Percentiles rank a stretch among this genome's conserved stretches.
phyloP scores from a whole-genome alignment of 1,284 basidiomycete genomes.

The Thelephora terrestris region DNA sequence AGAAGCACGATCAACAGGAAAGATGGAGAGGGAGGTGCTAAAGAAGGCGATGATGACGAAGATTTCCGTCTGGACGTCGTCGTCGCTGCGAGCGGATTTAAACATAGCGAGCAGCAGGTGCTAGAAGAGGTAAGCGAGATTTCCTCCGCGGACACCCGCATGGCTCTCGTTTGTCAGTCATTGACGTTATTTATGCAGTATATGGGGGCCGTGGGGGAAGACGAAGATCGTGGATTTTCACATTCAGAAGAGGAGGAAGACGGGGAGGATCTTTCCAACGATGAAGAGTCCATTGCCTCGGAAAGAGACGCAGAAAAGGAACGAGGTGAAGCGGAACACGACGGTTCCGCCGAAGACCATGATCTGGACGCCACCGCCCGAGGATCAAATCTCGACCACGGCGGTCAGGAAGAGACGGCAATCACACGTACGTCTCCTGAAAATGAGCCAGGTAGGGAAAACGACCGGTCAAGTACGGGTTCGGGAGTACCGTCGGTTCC shows the following conservation, averaged over 20 bases:
- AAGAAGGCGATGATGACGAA: slow-evolving; percentile 27
- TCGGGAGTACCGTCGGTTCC: too few relatives aligned
- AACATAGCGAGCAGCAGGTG: slow-evolving; percentile 68
- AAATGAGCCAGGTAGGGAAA: too few relatives aligned
- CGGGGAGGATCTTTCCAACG: slow-evolving; percentile 10
- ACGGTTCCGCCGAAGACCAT: slow-evolving; percentile 20
- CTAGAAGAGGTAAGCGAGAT: slow-evolving; percentile 65
- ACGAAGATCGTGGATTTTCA: slow-evolving; percentile 20
- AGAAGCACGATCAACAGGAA: slow-evolving; percentile 41
- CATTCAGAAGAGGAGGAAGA: slow-evolving; percentile 18
- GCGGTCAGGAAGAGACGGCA: too few relatives aligned
- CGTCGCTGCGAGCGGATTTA: slow-evolving; percentile 89
- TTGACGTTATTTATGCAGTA: slow-evolving; percentile 34
- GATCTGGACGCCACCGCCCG: too few relatives aligned
- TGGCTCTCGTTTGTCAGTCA: slow-evolving; percentile 7
- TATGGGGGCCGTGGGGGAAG: slow-evolving; percentile 49
- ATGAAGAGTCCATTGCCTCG: slow-evolving; percentile 5
- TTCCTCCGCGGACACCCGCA: background rate
- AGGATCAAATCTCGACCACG: too few relatives aligned
- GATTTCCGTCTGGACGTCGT: slow-evolving; percentile 76
- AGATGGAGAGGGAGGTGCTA: slow-evolving; percentile 26
- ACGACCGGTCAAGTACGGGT: too few relatives aligned
- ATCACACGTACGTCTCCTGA: too few relatives aligned
- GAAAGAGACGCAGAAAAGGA: slow-evolving; percentile 26
- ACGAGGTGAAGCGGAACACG: slow-evolving; percentile 23